Base-by-base conservation (phyloP, 768 basidiomycete species). In the Boletus reticuloceps region DNA sequence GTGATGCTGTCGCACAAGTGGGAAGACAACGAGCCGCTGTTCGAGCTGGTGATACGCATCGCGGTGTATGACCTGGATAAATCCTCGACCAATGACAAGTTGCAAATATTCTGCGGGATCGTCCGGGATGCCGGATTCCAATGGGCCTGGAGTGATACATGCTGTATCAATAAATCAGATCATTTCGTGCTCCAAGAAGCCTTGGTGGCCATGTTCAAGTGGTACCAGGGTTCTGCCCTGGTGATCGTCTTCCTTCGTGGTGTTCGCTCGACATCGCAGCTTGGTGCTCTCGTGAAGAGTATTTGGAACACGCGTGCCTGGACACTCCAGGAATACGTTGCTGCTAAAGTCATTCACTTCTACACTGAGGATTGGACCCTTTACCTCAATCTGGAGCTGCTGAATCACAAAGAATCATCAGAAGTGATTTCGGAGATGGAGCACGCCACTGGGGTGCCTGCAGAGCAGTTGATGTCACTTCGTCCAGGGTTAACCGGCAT, bases 261-360 rank as follows among this genome's bases (percentile, higher is more conserved):
- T 2, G 48, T 55, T 14, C 9, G 8, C 12, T 36, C 40, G 3
- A 19, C 27, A 6, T 46, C 44, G 2, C n/a, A 6, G 20, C 27
- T 17, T 6, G 47, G 49, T 0, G 49, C 36, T 27, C 48, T 55
- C 2, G 20, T 14, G 34, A n/a, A 13, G 13, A 58, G 57, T 14
- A 27, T 58, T 12, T 58, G 57, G 57, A 55, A 50, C 14, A 55
- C 54, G 7, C 51, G 55, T 8, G 38, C 39, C 0, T 56, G 55
- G 46, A 47, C 46, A 12, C 32, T 47, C 8, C 46, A 47, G 32
- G 46, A 47, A 34, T 47, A 47, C 3, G 14, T 47, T 12, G 46
- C 46, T 2, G 10, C 46, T 13, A 47, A 10, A 19, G 19, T 34
- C 11, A 11, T 47, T 13, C 46, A 20, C 13, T 47, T 47, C 14